Base-by-base conservation (phyloP, 2,329 filamentous ascomycete species). In the Aspergillus candidus region DNA sequence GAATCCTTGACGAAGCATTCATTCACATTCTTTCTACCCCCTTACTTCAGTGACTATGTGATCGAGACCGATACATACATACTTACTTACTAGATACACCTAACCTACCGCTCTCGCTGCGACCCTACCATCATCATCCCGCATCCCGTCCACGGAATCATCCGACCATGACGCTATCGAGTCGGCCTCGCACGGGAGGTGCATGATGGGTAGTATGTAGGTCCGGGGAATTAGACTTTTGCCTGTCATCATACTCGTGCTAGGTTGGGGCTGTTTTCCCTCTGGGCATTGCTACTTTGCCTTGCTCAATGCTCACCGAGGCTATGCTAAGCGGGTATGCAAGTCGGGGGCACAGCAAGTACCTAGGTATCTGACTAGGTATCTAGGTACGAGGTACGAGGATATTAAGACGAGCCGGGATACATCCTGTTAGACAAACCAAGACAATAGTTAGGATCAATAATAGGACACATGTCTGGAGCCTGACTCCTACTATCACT, bases 121-220 rank as follows among this genome's bases (percentile, higher is more conserved):
- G 34, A 43, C 15, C 17, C n/a, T 27, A 30, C 29, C 22, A 15
- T 13, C 18, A 29, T 33, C 12, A 29, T n/a, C 32, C 32, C 22
- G n/a, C 13, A 41, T 27, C 22, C 11, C 18, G 22, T 32, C 27
- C 39, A 41, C 32, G 36, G 27, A 43, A 32, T 41, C 35, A 35
- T 27, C 34, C 33, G 35, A 31, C 46, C 45, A 48, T 50, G 48
- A 50, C 48, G 48, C 48, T 50, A 40, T 48, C 34, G 45, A 44
- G 38, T 42, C 37, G 15, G 13, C 40, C 33, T n/a, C 13, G 40
- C 15, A n/a, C 32, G 15, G 36, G 14, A 10, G 17, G 30, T 10
- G 8, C 22, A 31, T 11, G 4, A 10, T 29, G 4, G 14, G 15
- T 13, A n/a, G 34, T 41, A 34, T 22, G 31, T 41, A 34, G 17